Evolutionary conservation across 169 alveolate genomes (phyloP), one percentile per base, ranked within the genome.

Genomic region (Plasmodium coatneyi): DNA sequence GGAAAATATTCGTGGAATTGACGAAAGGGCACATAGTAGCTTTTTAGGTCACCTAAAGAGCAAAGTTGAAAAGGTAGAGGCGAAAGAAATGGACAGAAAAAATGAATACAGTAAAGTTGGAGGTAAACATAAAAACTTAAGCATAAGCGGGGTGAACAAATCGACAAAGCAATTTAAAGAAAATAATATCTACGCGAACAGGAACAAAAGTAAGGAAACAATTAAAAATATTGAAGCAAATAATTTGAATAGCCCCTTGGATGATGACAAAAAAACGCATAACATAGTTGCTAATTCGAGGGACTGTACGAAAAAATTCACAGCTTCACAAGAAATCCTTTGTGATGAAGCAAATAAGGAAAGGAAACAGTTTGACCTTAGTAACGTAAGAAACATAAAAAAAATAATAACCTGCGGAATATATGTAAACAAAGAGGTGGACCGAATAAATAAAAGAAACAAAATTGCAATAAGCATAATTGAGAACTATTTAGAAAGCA

Each of bases 401-500:
- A 92, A 80, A 43, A 92, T 84, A 84, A 92, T 92, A 76, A 92
- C 52, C 71, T 80, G 79, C 70, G 92, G 82, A 80, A 92, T 92
- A 54, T 92, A 92, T 79, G 83, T 84, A 66, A 92, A 92, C 52
- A 81, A 79, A 22, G 46, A 80, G 52, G 49, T 92, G 46, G 95
- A 92, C 81, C 70, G 72, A 92, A 92, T 92, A 84, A 80, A 92
- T 76, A 80, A 92, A 76, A 92, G 93, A 70, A 78, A 92, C 80
- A 76, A 84, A 80, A 83, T 25, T 60, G 95, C 81, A 39, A 92
- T 84, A 76, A 74, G 74, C 82, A 80, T 92, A 80, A 83, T 84
- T 56, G 92, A 92, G 54, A 76, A 66, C 30, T 84, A 92, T 92
- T 25, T 92, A 84, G 71, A 80, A 25, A 78, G 56, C 41, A 54